Evolutionary conservation across 768 basidiomycete species (phyloP).

Genomic region (Dictyophora rubrovolvata): DNA sequence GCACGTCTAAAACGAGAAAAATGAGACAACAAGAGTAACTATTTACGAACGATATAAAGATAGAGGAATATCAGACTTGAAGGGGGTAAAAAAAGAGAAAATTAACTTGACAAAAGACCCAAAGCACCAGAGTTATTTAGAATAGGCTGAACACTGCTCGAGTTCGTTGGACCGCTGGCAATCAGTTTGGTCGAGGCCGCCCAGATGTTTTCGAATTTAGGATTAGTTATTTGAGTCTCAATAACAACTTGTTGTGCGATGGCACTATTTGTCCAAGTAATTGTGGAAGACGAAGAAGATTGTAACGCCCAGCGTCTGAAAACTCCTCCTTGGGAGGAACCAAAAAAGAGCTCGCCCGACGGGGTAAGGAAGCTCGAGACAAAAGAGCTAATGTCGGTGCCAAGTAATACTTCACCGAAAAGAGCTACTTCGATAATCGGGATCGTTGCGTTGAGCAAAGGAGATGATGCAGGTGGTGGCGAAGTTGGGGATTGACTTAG

Average conservation of each 20-base stretch:
- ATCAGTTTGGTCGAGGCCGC: conserved; percentile 24
- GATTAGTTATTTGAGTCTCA: conserved; percentile 37
- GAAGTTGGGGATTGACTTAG: conserved; percentile 30
- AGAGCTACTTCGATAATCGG: conserved; percentile 52
- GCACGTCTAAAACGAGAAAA: background rate
- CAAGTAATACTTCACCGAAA: conserved; percentile 41
- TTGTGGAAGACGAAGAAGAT: conserved; percentile 16
- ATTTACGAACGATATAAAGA: background rate
- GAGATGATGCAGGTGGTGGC: conserved; percentile 32
- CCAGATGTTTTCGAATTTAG: conserved; percentile 41
- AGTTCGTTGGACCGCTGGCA: conserved; percentile 8
- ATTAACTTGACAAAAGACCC: conserved; percentile 2
- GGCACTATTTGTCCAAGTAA: conserved; percentile 46
- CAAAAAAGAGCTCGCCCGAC: conserved; percentile 47
- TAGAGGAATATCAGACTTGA: background rate
- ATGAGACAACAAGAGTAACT: background rate
- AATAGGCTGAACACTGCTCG: conserved; percentile 1
- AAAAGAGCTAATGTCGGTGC: conserved; percentile 37
- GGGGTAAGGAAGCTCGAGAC: conserved; percentile 43
- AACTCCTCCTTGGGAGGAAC: conserved; percentile 36
- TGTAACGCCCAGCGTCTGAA: conserved; percentile 48
- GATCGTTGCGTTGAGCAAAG: conserved; percentile 31
- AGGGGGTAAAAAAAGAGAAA: background rate
- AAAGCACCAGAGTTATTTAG: background rate
- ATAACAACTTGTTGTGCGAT: conserved; percentile 39